These are phyloP conservation scores for Amauroascus niger DNA, from an alignment of 2,329 filamentous ascomycete species.

Conservation along the genomic window DNA sequence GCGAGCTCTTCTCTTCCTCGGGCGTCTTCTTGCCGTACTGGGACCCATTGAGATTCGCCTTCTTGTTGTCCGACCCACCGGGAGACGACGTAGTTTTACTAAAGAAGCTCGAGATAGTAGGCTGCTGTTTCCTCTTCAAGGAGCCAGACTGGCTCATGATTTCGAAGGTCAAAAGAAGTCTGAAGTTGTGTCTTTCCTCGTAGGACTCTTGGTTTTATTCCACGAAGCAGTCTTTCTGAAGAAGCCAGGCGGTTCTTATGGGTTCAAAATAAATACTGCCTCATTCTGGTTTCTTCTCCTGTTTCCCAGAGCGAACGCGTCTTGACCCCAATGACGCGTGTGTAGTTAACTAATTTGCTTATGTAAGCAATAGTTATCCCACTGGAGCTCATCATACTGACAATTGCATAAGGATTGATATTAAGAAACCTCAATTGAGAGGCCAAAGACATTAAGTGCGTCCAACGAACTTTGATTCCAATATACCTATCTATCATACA, in stretches of 20 bases:
- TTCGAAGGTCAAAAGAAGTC: background rate
- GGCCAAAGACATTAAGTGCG: background rate
- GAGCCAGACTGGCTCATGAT: conserved; percentile 18
- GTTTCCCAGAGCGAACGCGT: too few species aligned
- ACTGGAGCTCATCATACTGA: too few species aligned
- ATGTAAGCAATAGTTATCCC: too few species aligned
- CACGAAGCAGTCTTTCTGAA: too few species aligned
- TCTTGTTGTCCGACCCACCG: background rate
- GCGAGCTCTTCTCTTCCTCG: background rate
- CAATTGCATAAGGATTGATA: too few species aligned
- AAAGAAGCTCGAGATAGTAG: conserved; percentile 81
- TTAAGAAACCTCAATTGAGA: background rate
- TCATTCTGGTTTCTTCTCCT: too few species aligned
- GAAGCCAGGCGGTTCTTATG: too few species aligned
- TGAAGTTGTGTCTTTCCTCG: too few species aligned
- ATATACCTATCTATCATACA: conserved; percentile 7
- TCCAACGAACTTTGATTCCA: background rate
- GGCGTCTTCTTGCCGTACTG: background rate
- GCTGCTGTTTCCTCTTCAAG: conserved; percentile 48
- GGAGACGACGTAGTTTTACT: conserved; percentile 44
- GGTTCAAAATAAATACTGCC: too few species aligned
- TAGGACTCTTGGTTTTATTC: too few species aligned
- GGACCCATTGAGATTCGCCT: background rate
- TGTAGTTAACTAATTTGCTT: too few species aligned
- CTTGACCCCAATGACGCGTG: too few species aligned